Evolutionary conservation across 768 basidiomycete species (phyloP).

Genomic region (Auricularia sp.): DNA sequence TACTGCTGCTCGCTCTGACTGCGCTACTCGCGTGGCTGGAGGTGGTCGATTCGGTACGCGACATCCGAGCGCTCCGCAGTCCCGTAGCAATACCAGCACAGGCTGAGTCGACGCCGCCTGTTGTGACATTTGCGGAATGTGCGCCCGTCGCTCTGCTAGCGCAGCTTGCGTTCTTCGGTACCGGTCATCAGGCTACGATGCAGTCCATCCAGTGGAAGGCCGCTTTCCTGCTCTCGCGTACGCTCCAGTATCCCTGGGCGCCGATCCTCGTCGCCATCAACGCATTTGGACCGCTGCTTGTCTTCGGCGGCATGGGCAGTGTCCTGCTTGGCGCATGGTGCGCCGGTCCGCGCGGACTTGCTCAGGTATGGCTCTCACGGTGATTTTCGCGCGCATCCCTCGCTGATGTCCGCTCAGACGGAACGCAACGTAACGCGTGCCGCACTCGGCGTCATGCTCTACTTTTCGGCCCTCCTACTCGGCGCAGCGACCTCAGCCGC

Average conservation of each 20-base stretch:
- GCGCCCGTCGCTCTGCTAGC: constrained; percentile 68
- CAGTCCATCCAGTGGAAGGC: constrained; percentile 92
- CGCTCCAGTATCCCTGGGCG: constrained; percentile 61
- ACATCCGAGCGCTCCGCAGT: constrained; percentile 42
- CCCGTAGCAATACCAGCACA: constrained; percentile 31
- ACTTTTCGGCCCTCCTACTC: constrained; percentile 54
- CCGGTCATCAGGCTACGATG: constrained; percentile 86
- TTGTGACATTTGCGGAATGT: constrained; percentile 48
- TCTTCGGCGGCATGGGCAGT: constrained; percentile 48
- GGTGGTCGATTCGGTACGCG: constrained; percentile 69
- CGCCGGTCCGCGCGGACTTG: constrained; percentile 39
- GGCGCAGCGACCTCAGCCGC: constrained; percentile 66
- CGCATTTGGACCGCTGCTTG: constrained; percentile 59
- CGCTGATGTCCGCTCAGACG: not conserved
- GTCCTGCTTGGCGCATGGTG: constrained; percentile 81
- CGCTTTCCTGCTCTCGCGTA: constrained; percentile 71
- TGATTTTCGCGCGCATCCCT: not conserved
- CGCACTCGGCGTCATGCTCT: constrained; percentile 54
- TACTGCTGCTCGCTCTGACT: constrained; percentile 50
- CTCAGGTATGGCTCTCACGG: not conserved
- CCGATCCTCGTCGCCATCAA: constrained; percentile 68
- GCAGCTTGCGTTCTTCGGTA: constrained; percentile 68
- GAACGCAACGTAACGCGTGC: constrained; percentile 28
- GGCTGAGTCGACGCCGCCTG: constrained; percentile 15
- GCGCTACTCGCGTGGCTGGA: constrained; percentile 73